Evolutionary conservation across 306 rosid genomes (phyloP).

Genomic region (Malus asiatica): DNA sequence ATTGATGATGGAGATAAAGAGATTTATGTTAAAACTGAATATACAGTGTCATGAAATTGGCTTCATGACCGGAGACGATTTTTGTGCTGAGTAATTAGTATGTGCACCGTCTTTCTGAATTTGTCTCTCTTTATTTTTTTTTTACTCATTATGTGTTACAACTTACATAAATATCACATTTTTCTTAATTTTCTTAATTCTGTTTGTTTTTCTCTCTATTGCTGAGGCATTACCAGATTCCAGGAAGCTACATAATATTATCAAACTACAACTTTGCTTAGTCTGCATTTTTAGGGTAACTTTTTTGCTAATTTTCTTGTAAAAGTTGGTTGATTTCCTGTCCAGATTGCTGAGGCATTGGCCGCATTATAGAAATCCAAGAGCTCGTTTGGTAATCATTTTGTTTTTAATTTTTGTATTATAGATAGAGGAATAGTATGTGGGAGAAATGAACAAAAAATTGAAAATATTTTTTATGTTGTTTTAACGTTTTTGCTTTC

Average conservation of each 20-base stretch:
- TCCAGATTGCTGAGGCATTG: too few species aligned
- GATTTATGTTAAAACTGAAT: neutral
- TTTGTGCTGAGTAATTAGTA: neutral
- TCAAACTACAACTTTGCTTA: neutral
- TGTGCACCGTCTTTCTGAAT: neutral
- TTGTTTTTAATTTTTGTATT: too few species aligned
- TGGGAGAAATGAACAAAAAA: too few species aligned
- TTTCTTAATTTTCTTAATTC: neutral
- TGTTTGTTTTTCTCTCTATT: neutral
- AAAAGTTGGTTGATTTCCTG: neutral
- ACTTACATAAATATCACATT: neutral
- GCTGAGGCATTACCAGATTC: neutral
- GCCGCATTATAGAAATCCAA: too few species aligned
- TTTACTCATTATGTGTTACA: neutral
- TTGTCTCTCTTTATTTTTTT: neutral
- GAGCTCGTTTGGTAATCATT: too few species aligned
- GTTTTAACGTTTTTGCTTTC: too few species aligned
- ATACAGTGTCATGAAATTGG: neutral
- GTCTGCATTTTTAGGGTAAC: neutral
- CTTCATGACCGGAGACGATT: neutral
- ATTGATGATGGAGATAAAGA: constrained; percentile 19
- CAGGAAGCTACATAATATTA: neutral
- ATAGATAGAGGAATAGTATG: too few species aligned
- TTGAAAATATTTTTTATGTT: too few species aligned
- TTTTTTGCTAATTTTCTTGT: too few species aligned